Evolutionary conservation across 768 basidiomycete genomes (phyloP), one percentile per base, ranked within the genome.

Genomic region (Guyanaporus albipodus): DNA sequence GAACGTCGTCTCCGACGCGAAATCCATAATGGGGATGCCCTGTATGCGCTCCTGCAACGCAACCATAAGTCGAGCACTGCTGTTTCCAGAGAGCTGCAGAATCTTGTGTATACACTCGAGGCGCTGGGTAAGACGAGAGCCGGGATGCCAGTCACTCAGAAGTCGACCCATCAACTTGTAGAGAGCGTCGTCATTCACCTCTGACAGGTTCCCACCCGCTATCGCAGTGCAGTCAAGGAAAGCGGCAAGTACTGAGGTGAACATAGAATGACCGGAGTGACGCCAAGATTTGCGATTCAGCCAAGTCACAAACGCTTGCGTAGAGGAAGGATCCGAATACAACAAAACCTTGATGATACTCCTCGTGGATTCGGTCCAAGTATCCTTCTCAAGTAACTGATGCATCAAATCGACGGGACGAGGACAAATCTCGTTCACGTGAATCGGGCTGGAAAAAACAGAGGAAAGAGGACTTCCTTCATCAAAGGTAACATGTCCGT

Each of bases 331-430:
- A 27, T 66, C 61, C 39, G 60, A 64, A 56, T 82, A 83, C 12
- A 81, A 47, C 5, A 81, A 56, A 8, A 66, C 66, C 6, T 65
- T 54, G 12, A 82, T 60, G 18, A 76, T 73, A 29, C 59, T 68
- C 15, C 72, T 66, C 0, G 74, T 79, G 4, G 75, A 68, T 2
- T 54, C 48, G 0, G 72, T 70, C 75, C 79, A 81, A 0, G 53
- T 36, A 6, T 70, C 59, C 48, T 72, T 72, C 4, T 49, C 49
- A 12, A 85, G 65, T 45, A 81, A 69, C 39, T 14, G 59, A 51
- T 22, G 71, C 33, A 44, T 68, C 43, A 29, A 71, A 49, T 17
- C 60, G 55, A 15, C 3, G 7, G 56, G 48, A 24, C 60, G 38
- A 12, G 49, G 43, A 14, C 21, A 38, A 17, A 53, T 38, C 18